Conservation (phyloP, 495 filamentous ascomycete genomes). For the Penicillium paradoxum region DNA sequence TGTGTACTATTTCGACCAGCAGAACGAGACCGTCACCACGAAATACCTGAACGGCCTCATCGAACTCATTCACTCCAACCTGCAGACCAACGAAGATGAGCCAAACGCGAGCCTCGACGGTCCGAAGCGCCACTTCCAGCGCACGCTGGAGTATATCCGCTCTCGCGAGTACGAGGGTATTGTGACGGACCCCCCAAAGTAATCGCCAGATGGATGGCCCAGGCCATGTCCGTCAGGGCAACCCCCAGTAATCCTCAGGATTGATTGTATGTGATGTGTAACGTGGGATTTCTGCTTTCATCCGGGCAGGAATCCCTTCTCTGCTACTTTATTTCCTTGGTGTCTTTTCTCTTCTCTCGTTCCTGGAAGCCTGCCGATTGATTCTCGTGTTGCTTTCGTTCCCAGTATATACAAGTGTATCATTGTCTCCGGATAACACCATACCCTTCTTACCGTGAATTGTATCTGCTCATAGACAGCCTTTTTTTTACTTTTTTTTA, state of each 20-base stretch:
- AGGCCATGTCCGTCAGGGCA: background rate
- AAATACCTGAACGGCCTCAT: constrained; percentile 98
- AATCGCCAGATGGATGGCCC: constrained; percentile 3
- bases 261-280: background rate
- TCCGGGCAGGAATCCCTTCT: constrained; percentile 4
- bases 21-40: constrained; percentile 96
- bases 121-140: constrained; percentile 86
- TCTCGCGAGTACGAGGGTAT: constrained; percentile 91
- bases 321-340: constrained; percentile 6
- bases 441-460: constrained; percentile 22
- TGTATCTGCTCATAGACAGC: background rate
- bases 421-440: constrained; percentile 24
- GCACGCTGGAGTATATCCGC: constrained; percentile 88
- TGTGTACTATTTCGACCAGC: constrained; percentile 98
- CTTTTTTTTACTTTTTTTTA: background rate
- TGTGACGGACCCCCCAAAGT: constrained; percentile 60
- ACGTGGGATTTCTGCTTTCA: constrained; percentile 10
- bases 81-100: constrained; percentile 68
- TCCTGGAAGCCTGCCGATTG: constrained; percentile 18
- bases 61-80: constrained; percentile 94
- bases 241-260: background rate
- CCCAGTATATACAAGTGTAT: constrained; percentile 36
- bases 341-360: constrained; percentile 8
- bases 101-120: constrained; percentile 73
- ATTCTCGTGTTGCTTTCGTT: constrained; percentile 8